Evolutionary conservation across 2,329 filamentous ascomycete genomes (phyloP).

Genomic region (Aspergillus proliferans): DNA sequence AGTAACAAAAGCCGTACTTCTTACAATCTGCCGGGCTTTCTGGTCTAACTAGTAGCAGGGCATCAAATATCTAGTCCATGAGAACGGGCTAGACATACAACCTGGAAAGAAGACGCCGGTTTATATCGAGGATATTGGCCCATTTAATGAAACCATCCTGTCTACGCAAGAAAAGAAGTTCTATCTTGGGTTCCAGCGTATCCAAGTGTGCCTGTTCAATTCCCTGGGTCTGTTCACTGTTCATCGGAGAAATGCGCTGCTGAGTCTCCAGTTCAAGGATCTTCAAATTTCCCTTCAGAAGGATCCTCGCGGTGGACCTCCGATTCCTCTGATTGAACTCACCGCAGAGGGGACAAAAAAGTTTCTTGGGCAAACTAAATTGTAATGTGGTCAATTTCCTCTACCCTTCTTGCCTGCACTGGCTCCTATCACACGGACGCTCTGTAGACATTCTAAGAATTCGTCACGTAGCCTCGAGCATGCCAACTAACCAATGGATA

Average conservation of each 20-base stretch:
- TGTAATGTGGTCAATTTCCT: no score
- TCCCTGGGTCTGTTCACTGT: constrained; percentile 10
- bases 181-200: constrained; percentile 10
- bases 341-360: no score
- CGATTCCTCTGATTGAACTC: no score
- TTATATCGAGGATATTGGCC: constrained; percentile 12
- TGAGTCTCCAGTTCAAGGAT: not conserved
- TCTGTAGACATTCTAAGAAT: no score
- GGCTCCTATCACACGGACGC: no score
- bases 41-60: constrained; percentile 3
- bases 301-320: no score
- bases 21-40: not conserved
- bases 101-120: constrained; percentile 11
- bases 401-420: no score
- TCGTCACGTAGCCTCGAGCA: no score
- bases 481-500: no score
- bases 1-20: not conserved
- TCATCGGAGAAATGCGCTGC: constrained; percentile 4
- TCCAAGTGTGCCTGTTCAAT: constrained; percentile 11
- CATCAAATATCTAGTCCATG: constrained; percentile 6
- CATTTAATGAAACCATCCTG: constrained; percentile 11
- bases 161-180: constrained; percentile 11
- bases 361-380: no score
- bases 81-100: constrained; percentile 10
- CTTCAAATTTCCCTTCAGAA: not conserved